phyloP scores from a whole-genome alignment of 1,284 basidiomycete species.

The Ceratobasidium sp. region DNA sequence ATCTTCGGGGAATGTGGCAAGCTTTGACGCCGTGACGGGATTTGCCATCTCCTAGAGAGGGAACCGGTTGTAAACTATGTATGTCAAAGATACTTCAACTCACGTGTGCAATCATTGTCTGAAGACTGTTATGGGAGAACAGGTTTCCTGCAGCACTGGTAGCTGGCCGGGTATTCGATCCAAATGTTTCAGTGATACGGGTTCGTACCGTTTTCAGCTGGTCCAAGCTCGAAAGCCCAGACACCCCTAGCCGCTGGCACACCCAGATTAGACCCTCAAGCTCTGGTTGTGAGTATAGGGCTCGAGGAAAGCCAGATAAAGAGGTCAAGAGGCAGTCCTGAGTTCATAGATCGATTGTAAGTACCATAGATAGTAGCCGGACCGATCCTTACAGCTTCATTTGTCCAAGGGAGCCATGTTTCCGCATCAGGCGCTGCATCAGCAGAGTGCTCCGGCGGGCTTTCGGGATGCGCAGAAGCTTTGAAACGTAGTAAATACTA shows the following conservation, averaged over 20 bases:
- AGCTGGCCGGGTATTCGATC: background rate
- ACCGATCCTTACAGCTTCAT: background rate
- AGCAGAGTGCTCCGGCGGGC: too few relatives aligned
- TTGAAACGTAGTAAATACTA: too few relatives aligned
- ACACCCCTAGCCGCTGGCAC: background rate
- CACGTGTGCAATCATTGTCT: background rate
- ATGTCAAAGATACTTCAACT: background rate
- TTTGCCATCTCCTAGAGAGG: constrained; percentile 9
- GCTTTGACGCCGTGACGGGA: background rate
- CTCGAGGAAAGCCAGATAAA: background rate
- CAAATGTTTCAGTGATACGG: background rate
- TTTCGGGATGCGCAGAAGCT: too few relatives aligned
- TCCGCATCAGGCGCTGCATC: too few relatives aligned
- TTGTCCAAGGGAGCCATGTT: background rate
- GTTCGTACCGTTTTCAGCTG: background rate
- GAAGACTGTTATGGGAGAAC: background rate
- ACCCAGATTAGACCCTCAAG: background rate
- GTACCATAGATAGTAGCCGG: background rate
- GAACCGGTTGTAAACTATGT: background rate
- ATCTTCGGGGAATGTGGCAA: background rate
- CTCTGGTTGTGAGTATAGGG: background rate
- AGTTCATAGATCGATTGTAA: too few relatives aligned
- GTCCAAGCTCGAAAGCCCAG: background rate
- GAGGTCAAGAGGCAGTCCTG: background rate
- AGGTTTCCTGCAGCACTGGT: background rate